Base-by-base conservation (phyloP, 805 yeast genomes). In the Hanseniaspora jakobsenii region DNA sequence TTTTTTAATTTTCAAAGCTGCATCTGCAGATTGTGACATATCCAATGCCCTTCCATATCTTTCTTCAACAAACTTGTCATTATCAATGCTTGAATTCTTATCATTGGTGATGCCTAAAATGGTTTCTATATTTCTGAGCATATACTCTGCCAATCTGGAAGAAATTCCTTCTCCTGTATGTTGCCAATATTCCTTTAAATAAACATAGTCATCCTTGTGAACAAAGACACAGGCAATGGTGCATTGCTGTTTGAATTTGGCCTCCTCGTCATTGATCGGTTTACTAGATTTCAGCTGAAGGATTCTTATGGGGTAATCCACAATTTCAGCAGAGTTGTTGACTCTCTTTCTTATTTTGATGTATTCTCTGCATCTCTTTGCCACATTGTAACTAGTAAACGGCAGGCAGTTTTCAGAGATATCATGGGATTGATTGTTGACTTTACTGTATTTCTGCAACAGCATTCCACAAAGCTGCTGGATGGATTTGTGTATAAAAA, bases 161-260 rank as follows among this genome's bases (percentile, higher is more conserved):
- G 95, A 83, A 22, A 91, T 73, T n/a, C 95, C 95, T 61, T 89
- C 96, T 22, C 99, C 99, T 0, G 94, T 68, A 56, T 87, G 95
- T 60, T 89, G 96, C 98, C 98, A 91, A 63, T 84, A 91, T 53
- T 76, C 76, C 57, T 84, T 86, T 31, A 91, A 87, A 3, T 81
- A 59, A 1, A 73, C 60, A 50, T 68, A 76, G 48, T 70, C 76
- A 3, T 67, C 65, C 2, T 66, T 60, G 2, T 83, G 83, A 55
- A 81, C 82, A 49, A 91, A 78, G n/a, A 86, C 84, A 17, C 76
- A 81, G 0, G 87, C 80, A 44, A 89, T 73, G 32, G 73, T 72
- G 12, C 86, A 74, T 53, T 78, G 87, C 22, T 76, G 65, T 48
- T 75, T 69, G 49, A 69, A 70, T 2, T 76, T 69, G 45, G 64